phyloP scores from a whole-genome alignment of 2,329 filamentous ascomycete genomes.

The Pseudogymnoascus sp. region DNA sequence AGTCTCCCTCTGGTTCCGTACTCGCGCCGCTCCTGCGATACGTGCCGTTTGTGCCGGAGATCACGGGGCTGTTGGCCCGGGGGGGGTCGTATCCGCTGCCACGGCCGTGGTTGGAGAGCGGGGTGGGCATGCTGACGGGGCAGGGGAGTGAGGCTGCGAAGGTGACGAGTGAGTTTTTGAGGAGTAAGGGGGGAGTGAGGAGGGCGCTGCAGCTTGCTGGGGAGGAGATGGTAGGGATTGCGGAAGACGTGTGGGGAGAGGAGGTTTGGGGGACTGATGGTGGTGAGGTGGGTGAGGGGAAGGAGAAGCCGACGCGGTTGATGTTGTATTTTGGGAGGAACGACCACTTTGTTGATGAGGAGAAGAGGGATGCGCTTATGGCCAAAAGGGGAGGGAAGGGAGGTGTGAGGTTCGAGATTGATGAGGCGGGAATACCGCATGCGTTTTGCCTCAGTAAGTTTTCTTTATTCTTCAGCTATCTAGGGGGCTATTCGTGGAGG shows the following conservation, averaged over 20 bases:
- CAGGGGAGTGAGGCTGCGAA: slow-evolving; percentile 42
- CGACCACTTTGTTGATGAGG: slow-evolving; percentile 55
- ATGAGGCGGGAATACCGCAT: slow-evolving; percentile 49
- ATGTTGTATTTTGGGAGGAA: slow-evolving; percentile 11
- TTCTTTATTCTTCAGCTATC: not conserved
- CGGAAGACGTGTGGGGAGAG: slow-evolving; percentile 50
- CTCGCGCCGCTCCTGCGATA: slow-evolving; percentile 15
- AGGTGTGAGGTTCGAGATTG: slow-evolving; percentile 34
- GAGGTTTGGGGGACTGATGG: slow-evolving; percentile 46
- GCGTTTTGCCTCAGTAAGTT: slow-evolving; percentile 50
- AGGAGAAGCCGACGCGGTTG: not conserved
- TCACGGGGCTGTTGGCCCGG: slow-evolving; percentile 19
- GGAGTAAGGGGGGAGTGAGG: slow-evolving; percentile 48
- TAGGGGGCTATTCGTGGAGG: not conserved
- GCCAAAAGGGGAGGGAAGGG: slow-evolving; percentile 27
- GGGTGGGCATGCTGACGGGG: slow-evolving; percentile 37
- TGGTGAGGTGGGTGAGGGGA: slow-evolving; percentile 11
- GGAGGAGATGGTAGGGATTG: slow-evolving; percentile 52
- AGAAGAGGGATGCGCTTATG: slow-evolving; percentile 49
- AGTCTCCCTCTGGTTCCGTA: slow-evolving; percentile 48
- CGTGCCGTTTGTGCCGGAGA: slow-evolving; percentile 10
- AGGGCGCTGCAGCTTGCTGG: slow-evolving; percentile 52
- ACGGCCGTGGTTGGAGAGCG: slow-evolving; percentile 31
- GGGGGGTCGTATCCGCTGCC: slow-evolving; percentile 37
- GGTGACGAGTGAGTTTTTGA: slow-evolving; percentile 46